Base-by-base conservation (phyloP, 805 yeast species). In the Monosporozyma siamensis region DNA sequence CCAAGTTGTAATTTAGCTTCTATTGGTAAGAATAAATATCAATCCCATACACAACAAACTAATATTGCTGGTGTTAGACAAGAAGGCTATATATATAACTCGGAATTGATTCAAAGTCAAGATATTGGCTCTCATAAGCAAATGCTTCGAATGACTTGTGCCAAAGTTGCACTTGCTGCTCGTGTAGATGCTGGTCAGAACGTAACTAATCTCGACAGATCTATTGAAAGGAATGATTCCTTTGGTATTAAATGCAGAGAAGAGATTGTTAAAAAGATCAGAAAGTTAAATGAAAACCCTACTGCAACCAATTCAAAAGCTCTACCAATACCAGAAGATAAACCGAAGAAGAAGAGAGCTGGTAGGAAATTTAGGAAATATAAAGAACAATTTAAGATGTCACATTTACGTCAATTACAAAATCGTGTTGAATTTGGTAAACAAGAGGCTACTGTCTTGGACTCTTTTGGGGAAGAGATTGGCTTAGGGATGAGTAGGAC, bases 1-100 rank as follows among this genome's bases (percentile, higher is more conserved):
- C 95, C 96, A 0, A 71, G 95, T 3, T 85, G 97, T 53, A 90
- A 90, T 55, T 54, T 90, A 18, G 78, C 95, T 0, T 76, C 94
- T 0, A 64, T 86, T 38, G 96, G 95, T 0, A 71, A 70, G 34
- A 62, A 71, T 6, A 58, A 49, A 39, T 47, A 41, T 59, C 63
- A 32, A 51, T 58, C 44, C 53, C 55, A 52, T 23, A 56, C 69
- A 66, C 36, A 59, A 65, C 50, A 50, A 20, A 49, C 56, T 9
- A 64, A 65, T 12, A 54, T 61, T 6, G 60, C 65, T 11, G 77
- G 75, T 9, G 66, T 71, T 7, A 61, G 82, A 32, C 82, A 80
- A 44, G 74, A 79, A 40, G 95, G 96, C 0, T 82, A 75, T 54
- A 53, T 88, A 3, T 84, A 73, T 58, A 64, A 75, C 45, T 67